Evolutionary conservation across 176 grass and related monocot species (phyloP).

Genomic region (Zizania latifolia): DNA sequence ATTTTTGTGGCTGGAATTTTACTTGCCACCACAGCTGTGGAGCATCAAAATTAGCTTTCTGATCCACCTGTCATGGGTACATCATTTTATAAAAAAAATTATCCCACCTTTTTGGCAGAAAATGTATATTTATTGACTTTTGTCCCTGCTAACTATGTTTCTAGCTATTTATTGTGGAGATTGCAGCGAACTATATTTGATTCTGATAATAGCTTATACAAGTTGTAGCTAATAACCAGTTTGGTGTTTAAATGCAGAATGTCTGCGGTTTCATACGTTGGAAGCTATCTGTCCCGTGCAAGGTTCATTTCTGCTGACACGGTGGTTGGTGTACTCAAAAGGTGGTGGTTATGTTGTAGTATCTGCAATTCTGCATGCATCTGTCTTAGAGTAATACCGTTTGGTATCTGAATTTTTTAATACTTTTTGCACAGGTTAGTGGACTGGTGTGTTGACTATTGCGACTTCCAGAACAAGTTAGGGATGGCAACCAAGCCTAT

Average conservation of each 20-base stretch:
- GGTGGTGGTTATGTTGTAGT: conserved; percentile 42
- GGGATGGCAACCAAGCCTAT: conserved; percentile 21
- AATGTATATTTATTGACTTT: not conserved
- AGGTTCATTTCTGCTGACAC: conserved; percentile 67
- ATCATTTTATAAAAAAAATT: not conserved
- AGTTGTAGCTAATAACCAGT: not conserved
- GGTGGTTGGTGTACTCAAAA: conserved; percentile 60
- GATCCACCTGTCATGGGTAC: not conserved
- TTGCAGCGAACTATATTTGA: not conserved
- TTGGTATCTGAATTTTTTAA: conserved; percentile 25
- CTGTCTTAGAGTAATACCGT: not conserved
- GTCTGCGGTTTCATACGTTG: conserved; percentile 93
- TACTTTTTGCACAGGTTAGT: conserved; percentile 59
- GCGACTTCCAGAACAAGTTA: conserved; percentile 13
- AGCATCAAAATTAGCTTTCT: not conserved
- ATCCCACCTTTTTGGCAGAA: not conserved
- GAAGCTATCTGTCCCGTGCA: conserved; percentile 85
- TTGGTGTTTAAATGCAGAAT: conserved; percentile 48
- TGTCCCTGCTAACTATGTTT: not conserved
- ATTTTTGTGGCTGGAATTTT: not conserved
- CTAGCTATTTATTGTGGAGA: not conserved
- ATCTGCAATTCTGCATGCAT: not conserved
- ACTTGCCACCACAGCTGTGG: not conserved
- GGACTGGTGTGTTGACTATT: conserved; percentile 62
- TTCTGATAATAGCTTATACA: not conserved